Base-by-base conservation (phyloP, 164 flowering plant species). In the Chimonanthus salicifolius region DNA sequence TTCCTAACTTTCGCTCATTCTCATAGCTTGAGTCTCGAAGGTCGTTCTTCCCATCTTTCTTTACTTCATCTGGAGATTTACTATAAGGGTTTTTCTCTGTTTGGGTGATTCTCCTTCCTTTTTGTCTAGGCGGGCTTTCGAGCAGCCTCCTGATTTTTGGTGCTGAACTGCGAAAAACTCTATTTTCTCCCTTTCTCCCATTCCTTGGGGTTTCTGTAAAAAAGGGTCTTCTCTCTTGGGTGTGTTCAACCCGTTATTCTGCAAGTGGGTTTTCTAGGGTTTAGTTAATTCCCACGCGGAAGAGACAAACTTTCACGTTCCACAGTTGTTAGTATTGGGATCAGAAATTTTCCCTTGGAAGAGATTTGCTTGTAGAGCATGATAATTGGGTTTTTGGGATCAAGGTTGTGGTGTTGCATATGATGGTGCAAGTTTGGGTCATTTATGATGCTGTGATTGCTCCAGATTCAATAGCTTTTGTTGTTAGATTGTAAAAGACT, bases 391-490 rank as follows among this genome's bases (percentile, higher is more conserved):
- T n/a, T 54, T 9, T 54, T 15, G 60, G 47, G 68, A 66, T 66
- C 68, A 16, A 66, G 68, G 43, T 66, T 18, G 68, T 16, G 47
- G 16, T n/a, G 45, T 44, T 45, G 68, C 49, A 45, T 48, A 66
- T 66, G 16, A 66, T 66, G 68, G 48, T 45, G 68, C n/a, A 16
- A 45, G 68, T 66, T 45, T 7, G 49, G 47, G 45, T 66, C 68
- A 5, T 45, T 66, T 11, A 33, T 6, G 48, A 44, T 44, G 68
- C 16, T n/a, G 13, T 47, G 49, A 16, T 45, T 11, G 49, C 18
- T 66, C 16, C 68, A 16, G 46, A 66, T 10, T 66, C 62, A 71
- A 67, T 71, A 64, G 72, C 62, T 77, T 21, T 46, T 64, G 68
- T 54, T 54, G 67, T 49, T 74, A 72, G 66, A 60, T 73, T 75